Base-by-base conservation (phyloP, 2,329 filamentous ascomycete species). In the Trichoderma sp. region DNA sequence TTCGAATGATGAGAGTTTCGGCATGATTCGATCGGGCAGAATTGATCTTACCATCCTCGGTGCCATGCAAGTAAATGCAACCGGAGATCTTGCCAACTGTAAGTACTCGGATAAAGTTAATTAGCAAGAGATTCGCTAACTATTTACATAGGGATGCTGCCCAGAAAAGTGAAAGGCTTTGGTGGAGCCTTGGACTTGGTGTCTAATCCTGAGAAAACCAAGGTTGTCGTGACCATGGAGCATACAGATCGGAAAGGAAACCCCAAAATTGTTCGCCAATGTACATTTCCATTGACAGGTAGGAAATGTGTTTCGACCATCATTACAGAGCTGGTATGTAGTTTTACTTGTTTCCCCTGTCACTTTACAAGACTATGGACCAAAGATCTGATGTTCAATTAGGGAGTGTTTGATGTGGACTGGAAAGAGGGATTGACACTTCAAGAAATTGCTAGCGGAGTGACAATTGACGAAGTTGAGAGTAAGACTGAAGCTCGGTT, bases 181-280 rank as follows among this genome's bases (percentile, higher is more conserved):
- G 93, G 93, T 30, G 94, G 94, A 68, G 94, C 94, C 68, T 97
- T 97, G 93, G 94, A 97, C 81, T 84, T 97, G 30, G 94, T 97
- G 68, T 91, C 88, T 77, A 97, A 97, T 82, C 94, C 94, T 0
- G 87, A 87, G 72, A 85, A 85, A 73, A 97, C 94, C 39, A 96
- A 96, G 84, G 94, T 97, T n/a, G 94, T 97, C 1, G 92, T 97
- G 61, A 94, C 94, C 3, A 97, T 97, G 90, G 94, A 97, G 81
- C 94, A 97, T 82, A 96, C 93, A 14, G 94, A 97, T 78, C 97
- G 97, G 88, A 96, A 96, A 84, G 94, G 94, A 70, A 91, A 92
- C 78, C 86, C 94, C 69, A 97, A 97, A 90, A 96, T 97, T 77
- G 86, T 97, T 74, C 93, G 94, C 85, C 92, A 97, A 82, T 97